phyloP scores from a whole-genome alignment of 2,329 filamentous ascomycete species.

The Ceratocystis cacaofunesta region DNA sequence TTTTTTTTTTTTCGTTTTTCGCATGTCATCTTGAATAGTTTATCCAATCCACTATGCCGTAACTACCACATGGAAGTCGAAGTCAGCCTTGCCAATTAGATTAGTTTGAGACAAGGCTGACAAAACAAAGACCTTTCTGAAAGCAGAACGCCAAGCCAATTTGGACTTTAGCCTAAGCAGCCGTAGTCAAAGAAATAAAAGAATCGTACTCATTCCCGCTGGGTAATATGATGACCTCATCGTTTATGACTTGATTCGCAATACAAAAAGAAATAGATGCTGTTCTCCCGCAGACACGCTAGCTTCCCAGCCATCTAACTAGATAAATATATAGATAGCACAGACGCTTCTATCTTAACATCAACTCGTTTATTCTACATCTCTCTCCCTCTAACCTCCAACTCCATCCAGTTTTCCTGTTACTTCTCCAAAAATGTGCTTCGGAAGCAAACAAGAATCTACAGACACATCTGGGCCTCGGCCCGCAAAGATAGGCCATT shows the following conservation, averaged over 20 bases:
- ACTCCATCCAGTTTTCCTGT: background rate
- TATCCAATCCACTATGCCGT: no score
- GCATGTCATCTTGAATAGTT: no score
- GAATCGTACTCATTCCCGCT: background rate
- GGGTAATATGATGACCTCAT: background rate
- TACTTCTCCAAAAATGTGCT: slow-evolving; percentile 30
- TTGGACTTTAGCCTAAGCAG: background rate
- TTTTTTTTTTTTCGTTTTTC: background rate
- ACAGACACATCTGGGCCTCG: slow-evolving; percentile 23
- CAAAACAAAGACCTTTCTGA: background rate
- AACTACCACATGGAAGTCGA: no score
- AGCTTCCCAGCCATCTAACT: no score
- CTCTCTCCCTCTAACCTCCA: background rate
- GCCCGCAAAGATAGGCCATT: slow-evolving; percentile 19
- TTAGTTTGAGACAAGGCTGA: background rate
- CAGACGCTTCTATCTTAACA: no score
- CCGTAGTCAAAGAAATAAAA: background rate
- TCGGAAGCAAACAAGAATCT: slow-evolving; percentile 31
- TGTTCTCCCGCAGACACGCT: no score
- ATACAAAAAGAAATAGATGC: no score
- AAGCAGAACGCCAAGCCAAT: background rate
- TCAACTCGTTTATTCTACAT: no score
- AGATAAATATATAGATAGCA: no score
- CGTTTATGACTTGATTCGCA: background rate
- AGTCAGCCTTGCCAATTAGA: background rate